Conservation (phyloP, 768 basidiomycete genomes). For the Kondoa malvinella region DNA sequence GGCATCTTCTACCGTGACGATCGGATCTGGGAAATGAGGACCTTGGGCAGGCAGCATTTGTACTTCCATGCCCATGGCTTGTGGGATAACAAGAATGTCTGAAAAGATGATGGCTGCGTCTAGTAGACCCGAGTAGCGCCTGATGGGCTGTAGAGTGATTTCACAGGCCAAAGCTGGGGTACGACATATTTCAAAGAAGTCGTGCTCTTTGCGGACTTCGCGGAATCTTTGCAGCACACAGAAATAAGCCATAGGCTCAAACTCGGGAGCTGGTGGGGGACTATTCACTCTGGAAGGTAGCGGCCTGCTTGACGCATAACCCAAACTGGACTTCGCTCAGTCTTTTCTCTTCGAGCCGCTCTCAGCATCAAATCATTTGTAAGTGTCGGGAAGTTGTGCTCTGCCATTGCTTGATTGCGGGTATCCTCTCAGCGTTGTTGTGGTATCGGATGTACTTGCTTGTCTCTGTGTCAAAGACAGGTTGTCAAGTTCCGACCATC, state of each 20-base stretch:
- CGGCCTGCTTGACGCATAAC: constrained; percentile 95
- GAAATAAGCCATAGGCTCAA: background rate
- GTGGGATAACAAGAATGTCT: constrained; percentile 93
- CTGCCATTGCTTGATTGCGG: background rate
- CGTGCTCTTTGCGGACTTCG: constrained; percentile 63
- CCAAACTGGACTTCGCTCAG: constrained; percentile 91
- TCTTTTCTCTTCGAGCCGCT: constrained; percentile 70
- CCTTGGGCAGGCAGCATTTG: constrained; percentile 69
- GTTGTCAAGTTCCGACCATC: no score
- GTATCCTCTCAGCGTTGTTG: no score
- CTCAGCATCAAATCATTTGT: constrained; percentile 75
- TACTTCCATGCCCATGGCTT: constrained; percentile 85
- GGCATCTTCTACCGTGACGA: constrained; percentile 60
- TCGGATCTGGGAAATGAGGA: constrained; percentile 72
- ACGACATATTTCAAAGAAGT: constrained; percentile 89
- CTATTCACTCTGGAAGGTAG: constrained; percentile 52
- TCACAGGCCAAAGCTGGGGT: constrained; percentile 75
- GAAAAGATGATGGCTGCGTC: constrained; percentile 97
- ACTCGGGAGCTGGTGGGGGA: background rate
- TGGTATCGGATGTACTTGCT: no score
- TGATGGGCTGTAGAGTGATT: constrained; percentile 84
- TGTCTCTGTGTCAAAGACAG: no score
- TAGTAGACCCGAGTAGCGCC: constrained; percentile 63
- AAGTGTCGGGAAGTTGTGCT: constrained; percentile 29
- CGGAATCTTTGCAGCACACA: constrained; percentile 50